phyloP scores from a whole-genome alignment of 441 rosid species.

The Syzygium malaccense region DNA sequence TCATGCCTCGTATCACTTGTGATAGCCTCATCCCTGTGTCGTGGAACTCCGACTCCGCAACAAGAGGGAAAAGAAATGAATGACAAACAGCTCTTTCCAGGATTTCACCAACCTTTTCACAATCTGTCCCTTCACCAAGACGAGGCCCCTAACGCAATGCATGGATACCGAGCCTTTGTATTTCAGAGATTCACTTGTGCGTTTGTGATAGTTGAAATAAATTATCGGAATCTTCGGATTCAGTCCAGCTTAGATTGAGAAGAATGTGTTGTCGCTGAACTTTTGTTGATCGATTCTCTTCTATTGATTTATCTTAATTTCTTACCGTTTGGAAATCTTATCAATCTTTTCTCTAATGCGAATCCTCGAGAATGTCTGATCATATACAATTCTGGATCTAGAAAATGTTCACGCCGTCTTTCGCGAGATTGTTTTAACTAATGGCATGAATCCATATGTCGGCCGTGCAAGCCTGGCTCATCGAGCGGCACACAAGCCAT shows the following conservation, averaged over 20 bases:
- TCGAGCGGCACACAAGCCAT: not conserved
- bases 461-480: not conserved
- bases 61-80: not conserved
- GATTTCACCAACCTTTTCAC: not conserved
- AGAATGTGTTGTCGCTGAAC: not conserved
- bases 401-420: too few species aligned
- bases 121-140: not conserved
- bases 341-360: rapidly evolving
- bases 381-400: too few species aligned
- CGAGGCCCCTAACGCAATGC: not conserved
- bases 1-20: not conserved
- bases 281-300: not conserved
- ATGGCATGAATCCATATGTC: not conserved
- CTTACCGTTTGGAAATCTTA: not conserved
- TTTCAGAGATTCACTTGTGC: not conserved
- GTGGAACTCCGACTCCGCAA: rapidly evolving
- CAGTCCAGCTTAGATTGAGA: not conserved
- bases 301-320: not conserved
- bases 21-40: not conserved
- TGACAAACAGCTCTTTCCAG: not conserved
- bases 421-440: not conserved
- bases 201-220: not conserved
- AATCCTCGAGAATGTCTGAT: not conserved
- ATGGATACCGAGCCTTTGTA: not conserved
- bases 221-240: not conserved